A percentile compares a stretch with the other conserved stretches of the same genome.
Evolutionary conservation across 2,329 filamentous ascomycete species (phyloP).

Genomic region (Talaromyces islandicus): DNA sequence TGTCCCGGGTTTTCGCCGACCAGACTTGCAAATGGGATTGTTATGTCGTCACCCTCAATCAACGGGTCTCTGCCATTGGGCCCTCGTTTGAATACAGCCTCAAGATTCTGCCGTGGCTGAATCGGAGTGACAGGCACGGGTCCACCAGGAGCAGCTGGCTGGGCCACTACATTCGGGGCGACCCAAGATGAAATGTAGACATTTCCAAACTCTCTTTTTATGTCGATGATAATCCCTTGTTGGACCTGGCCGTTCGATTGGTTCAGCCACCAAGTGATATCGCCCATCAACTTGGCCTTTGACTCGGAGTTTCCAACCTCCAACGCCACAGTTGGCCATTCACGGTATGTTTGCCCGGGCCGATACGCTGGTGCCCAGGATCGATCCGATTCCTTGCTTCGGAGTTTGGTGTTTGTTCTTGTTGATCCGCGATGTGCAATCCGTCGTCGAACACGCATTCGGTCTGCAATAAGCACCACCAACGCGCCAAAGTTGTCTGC

Average conservation of each 20-base stretch:
- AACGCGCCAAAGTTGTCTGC: not conserved
- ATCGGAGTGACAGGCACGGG: not conserved
- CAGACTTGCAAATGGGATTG: not conserved
- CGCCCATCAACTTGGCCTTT: not conserved
- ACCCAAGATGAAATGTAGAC: not conserved
- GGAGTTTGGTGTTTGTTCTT: not conserved
- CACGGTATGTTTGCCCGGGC: not conserved
- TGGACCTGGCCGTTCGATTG: not conserved
- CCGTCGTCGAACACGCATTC: not conserved
- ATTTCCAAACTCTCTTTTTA: not conserved
- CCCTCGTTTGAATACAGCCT: not conserved
- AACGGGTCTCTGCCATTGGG: not conserved
- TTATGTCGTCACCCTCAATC: not conserved
- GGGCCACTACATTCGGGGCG: not conserved
- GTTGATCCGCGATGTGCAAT: not conserved
- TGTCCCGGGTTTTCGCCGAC: not conserved
- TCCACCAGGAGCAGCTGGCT: not conserved
- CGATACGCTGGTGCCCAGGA: not conserved
- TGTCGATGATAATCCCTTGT: not conserved
- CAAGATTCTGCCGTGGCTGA: not conserved
- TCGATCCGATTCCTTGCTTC: not conserved
- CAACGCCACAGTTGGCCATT: not conserved
- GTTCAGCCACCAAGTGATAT: not conserved
- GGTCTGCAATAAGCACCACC: not conserved
- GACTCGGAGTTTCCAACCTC: not conserved